phyloP scores from a whole-genome alignment of 495 filamentous ascomycete genomes.

The Sordaria brevicollis region DNA sequence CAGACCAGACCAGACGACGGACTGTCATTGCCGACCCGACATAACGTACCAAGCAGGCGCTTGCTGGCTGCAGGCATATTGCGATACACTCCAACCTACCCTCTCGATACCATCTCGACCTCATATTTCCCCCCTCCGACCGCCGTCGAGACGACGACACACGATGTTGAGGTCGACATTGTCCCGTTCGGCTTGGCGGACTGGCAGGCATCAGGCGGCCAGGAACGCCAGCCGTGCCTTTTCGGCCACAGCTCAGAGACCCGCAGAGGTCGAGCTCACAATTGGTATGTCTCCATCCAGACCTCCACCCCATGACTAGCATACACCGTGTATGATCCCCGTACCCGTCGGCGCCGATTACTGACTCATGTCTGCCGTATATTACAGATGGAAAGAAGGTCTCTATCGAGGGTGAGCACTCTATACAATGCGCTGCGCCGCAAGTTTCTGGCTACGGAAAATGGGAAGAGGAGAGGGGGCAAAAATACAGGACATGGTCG shows the following conservation, averaged over 20 bases:
- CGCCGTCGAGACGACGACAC: conserved; percentile 37
- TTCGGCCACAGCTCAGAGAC: conserved; percentile 57
- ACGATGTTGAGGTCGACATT: conserved; percentile 85
- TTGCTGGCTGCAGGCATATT: neutral
- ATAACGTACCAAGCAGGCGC: neutral
- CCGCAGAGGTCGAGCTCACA: conserved; percentile 88
- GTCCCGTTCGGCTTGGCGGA: conserved; percentile 76
- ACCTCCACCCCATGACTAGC: neutral
- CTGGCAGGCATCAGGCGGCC: conserved; percentile 53
- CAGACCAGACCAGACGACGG: neutral
- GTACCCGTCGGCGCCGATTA: conserved; percentile 8
- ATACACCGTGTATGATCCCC: neutral
- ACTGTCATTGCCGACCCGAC: neutral
- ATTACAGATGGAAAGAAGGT: conserved; percentile 85
- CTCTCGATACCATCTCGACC: conserved; percentile 8
- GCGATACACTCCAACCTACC: neutral
- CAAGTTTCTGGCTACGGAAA: neutral
- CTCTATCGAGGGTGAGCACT: conserved; percentile 73
- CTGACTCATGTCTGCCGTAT: conserved; percentile 15
- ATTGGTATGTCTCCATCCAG: conserved; percentile 53
- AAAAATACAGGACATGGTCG: neutral
- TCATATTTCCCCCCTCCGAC: conserved; percentile 22
- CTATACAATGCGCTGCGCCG: neutral
- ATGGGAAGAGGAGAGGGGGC: neutral
- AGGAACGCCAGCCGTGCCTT: conserved; percentile 56